Base-by-base conservation (phyloP, 2,329 filamentous ascomycete species). In the Corinectria fuckeliana region DNA sequence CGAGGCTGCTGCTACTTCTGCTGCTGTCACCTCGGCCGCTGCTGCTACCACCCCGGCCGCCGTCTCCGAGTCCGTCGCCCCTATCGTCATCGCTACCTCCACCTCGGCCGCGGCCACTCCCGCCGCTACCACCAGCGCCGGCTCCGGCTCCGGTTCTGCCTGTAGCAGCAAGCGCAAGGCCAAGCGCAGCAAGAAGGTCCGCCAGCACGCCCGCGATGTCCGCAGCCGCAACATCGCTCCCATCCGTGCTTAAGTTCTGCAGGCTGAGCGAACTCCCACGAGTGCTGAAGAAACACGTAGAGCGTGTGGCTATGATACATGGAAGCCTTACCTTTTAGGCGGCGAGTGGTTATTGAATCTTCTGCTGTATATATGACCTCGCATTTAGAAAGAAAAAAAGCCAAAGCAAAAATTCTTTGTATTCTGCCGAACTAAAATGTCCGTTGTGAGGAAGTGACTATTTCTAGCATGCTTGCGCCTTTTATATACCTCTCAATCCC, bases 321-420 rank as follows among this genome's bases (percentile, higher is more conserved):
- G 64, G 62, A 61, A 54, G 49, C 48, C 41, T 44, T 48, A 25
- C 50, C 32, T 60, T 56, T 41, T 48, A 47, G 32, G 50, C 54
- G 45, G 49, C 58, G 58, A 63, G 58, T 66, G 61, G 66, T 57
- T 58, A 39, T 66, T 60, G 55, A 67, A 61, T 64, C 55, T 70
- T 70, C 66, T 69, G 68, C 65, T 70, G 68, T 70, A 70, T 55
- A 70, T 69, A 70, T 67, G 64, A 68, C 67, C 62, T 63, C 57
- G 56, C 28, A 34, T 44, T 69, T 52, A 55, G 59, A 62, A 65
- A 66, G 58, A 54, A 42, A 58, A 41, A 50, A 9, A 49, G 23
- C 25, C n/a, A 7, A 44, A 20, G 28, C 9, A 49, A 53, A n/a
- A 50, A 28, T 30, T 23, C 50, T 54, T 50, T n/a, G 42, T 28